Evolutionary conservation across 2,329 filamentous ascomycete species (phyloP), one percentile per base, ranked within the genome.

Genomic region (Ophiostoma triangulosporum): DNA sequence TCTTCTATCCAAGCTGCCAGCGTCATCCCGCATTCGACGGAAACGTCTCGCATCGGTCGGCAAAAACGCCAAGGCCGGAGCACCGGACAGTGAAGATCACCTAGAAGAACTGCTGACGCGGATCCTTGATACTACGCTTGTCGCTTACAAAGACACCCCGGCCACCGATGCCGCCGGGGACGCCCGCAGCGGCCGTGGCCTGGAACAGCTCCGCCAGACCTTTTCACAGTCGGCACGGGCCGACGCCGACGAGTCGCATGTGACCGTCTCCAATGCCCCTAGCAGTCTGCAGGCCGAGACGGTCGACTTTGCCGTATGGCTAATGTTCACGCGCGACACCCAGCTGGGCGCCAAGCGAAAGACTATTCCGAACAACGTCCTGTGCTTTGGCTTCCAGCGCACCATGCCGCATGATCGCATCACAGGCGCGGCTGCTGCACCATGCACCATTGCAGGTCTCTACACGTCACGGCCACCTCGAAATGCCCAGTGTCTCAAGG

Each of bases 361-460:
- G 29, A n/a, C 20, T 2, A 33, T 54, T 3, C 56, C 57, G 2
- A 36, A 50, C 6, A 54, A 60, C 22, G 54, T 95, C 5, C 76
- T 98, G 4, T 90, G 88, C 60, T 84, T 95, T 71, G 91, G 91
- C 24, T 95, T 83, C 61, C 80, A 84, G 61, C 78, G 74, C 59
- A 12, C 3, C 20, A 24, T 22, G 32, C 64, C 68, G 53, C 45
- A 59, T 26, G 38, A 36, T 29, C 31, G 17, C 36, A 11, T 2
- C 7, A 35, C 12, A 6, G 15, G 20, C 6, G 24, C 9, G 6
- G 29, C 31, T 4, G 3, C 17, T 14, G 46, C 20, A 4, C 27
- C 54, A 27, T 56, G 58, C 40, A 40, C 51, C 14, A 82, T 93
- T 40, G 83, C 81, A 0, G 88, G 85, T 0, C 63, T 95, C 7